Evolutionary conservation across 345 rosid species (phyloP).

Genomic region (Pugionium dolabratum): DNA sequence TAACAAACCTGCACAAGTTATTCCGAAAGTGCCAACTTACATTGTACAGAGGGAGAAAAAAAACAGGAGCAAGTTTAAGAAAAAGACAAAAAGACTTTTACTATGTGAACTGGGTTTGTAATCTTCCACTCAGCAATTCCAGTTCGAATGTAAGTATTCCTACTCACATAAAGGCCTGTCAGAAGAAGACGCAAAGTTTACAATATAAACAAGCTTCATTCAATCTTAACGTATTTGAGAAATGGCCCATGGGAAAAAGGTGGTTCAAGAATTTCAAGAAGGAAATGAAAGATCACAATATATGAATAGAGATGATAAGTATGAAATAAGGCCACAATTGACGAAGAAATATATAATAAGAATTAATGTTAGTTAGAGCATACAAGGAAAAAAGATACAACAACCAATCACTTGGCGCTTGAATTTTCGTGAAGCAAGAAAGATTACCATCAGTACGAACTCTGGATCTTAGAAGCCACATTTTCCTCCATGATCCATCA

Average conservation of each 20-base stretch:
- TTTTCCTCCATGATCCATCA: constrained; percentile 95
- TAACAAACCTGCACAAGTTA: constrained; percentile 72
- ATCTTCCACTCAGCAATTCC: constrained; percentile 89
- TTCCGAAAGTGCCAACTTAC: constrained; percentile 6
- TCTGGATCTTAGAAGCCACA: constrained; percentile 95
- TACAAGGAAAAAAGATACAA: background rate
- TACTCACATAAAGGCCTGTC: constrained; percentile 89
- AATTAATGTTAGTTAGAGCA: background rate
- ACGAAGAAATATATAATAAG: constrained; percentile 6
- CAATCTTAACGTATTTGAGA: background rate
- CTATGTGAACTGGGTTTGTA: constrained; percentile 96
- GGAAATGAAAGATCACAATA: background rate
- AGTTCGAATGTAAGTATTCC: constrained; percentile 85
- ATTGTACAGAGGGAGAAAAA: background rate
- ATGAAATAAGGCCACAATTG: background rate
- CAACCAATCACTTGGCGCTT: background rate
- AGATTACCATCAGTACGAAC: constrained; percentile 85
- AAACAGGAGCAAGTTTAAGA: constrained; percentile 3
- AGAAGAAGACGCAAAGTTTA: constrained; percentile 27
- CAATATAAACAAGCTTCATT: constrained; percentile 7
- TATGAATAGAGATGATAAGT: background rate
- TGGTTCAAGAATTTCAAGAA: too few species aligned
- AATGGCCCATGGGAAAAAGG: background rate
- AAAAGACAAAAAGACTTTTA: constrained; percentile 41
- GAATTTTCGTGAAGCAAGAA: background rate